A percentile compares a stretch with the other conserved stretches of the same genome.
Evolutionary conservation across 768 basidiomycete species (phyloP).

Genomic region (Crucibulum laeve): DNA sequence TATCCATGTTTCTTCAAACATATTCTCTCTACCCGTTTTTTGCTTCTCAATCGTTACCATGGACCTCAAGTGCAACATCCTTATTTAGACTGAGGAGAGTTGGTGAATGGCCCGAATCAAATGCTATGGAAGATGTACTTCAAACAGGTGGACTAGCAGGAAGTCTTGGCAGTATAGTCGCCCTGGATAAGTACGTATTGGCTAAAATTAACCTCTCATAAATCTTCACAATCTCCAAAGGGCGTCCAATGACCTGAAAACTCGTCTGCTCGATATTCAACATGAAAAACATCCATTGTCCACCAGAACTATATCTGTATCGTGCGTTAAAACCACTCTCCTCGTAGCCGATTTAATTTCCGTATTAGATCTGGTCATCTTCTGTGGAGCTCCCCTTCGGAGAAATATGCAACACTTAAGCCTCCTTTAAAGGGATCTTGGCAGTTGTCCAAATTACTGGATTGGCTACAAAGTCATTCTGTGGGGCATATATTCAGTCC

Average conservation of each 20-base stretch:
- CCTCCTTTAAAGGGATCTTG: conserved; percentile 44
- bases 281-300: too few species aligned
- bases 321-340: not conserved
- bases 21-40: conserved; percentile 73
- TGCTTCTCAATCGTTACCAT: conserved; percentile 42
- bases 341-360: conserved; percentile 1
- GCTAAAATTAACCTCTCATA: not conserved
- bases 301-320: not conserved
- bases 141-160: conserved; percentile 17
- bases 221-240: not conserved
- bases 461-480: conserved; percentile 36
- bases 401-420: conserved; percentile 30
- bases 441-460: conserved; percentile 35
- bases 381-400: conserved; percentile 35
- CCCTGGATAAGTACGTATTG: conserved; percentile 25
- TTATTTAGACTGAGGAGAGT: conserved; percentile 61
- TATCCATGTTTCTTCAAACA: conserved; percentile 23
- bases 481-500: conserved; percentile 42
- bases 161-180: conserved; percentile 27
- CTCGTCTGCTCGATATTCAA: too few species aligned
- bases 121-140: not conserved
- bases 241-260: too few species aligned
- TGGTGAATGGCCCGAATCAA: conserved; percentile 47
- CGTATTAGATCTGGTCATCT: conserved; percentile 56
- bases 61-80: conserved; percentile 36